phyloP scores from a whole-genome alignment of 768 basidiomycete genomes.

The Boletus rubroflammeus region DNA sequence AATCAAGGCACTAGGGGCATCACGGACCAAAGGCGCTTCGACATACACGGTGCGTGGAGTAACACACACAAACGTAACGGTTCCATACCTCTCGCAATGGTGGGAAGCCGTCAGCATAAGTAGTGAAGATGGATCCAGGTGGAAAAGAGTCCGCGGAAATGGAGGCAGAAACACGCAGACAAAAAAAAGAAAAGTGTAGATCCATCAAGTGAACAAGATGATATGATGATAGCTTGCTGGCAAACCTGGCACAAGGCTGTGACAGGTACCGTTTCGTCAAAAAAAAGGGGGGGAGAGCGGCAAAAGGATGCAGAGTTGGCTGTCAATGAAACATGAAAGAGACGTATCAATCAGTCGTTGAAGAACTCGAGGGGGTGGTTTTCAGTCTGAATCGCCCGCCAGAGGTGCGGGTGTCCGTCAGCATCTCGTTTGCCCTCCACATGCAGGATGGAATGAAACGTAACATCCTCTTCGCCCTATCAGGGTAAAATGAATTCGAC shows the following conservation, averaged over 20 bases:
- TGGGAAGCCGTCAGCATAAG: slow-evolving; percentile 4
- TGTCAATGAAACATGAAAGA: not conserved
- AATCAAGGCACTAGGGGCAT: slow-evolving; percentile 1
- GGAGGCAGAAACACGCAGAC: not conserved
- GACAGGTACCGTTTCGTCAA: slow-evolving; percentile 20
- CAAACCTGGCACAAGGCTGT: slow-evolving; percentile 6
- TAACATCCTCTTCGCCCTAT: slow-evolving; percentile 63
- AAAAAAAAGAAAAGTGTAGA: not conserved
- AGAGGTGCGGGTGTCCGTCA: slow-evolving; percentile 50
- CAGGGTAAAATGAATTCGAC: slow-evolving; percentile 3
- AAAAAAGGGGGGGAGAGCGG: not conserved
- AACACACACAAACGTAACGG: slow-evolving; percentile 8
- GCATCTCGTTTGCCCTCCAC: slow-evolving; percentile 47
- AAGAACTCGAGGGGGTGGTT: slow-evolving; percentile 48
- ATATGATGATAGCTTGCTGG: not conserved
- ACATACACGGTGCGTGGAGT: not conserved
- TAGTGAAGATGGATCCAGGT: not conserved
- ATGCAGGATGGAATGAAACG: slow-evolving; percentile 70
- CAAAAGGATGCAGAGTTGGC: not conserved
- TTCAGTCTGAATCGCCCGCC: slow-evolving; percentile 60
- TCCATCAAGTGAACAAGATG: not conserved
- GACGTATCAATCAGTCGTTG: slow-evolving; percentile 18
- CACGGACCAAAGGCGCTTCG: not conserved
- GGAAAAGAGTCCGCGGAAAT: slow-evolving; percentile 13
- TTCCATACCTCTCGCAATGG: slow-evolving; percentile 1